A percentile compares a stretch with the other conserved stretches of the same genome.
phyloP scores from a whole-genome alignment of 1,284 basidiomycete genomes.

The Serendipita sp. region DNA sequence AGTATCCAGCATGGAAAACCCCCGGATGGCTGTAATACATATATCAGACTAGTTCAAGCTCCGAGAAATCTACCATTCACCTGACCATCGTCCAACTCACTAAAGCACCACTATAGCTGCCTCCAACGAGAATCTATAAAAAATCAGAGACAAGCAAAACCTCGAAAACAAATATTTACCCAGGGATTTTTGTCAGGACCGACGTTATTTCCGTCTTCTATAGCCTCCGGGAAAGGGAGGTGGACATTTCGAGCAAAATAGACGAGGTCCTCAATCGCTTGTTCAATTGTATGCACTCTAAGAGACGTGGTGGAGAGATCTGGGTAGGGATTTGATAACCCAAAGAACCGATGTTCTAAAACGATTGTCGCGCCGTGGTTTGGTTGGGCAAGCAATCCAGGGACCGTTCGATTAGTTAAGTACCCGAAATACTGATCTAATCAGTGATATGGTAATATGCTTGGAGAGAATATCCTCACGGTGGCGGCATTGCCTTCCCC shows the following conservation, averaged over 20 bases:
- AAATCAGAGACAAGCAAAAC: not conserved
- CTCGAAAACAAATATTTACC: constrained; percentile 17
- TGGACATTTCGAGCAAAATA: constrained; percentile 55
- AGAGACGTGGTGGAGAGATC: constrained; percentile 48
- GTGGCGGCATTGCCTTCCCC: constrained; percentile 34
- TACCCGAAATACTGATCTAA: constrained; percentile 11
- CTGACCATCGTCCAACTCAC: constrained; percentile 59
- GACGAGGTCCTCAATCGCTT: constrained; percentile 54
- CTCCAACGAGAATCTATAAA: constrained; percentile 39
- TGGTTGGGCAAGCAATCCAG: constrained; percentile 50
- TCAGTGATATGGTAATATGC: constrained; percentile 4
- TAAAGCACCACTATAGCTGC: constrained; percentile 49
- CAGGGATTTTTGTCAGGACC: constrained; percentile 47
- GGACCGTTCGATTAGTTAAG: constrained; percentile 13
- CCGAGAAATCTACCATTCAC: constrained; percentile 24
- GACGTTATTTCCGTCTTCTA: constrained; percentile 31
- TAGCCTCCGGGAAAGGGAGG: constrained; percentile 48
- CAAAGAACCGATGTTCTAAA: constrained; percentile 43
- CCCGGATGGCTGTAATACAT: constrained; percentile 37
- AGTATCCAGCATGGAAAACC: constrained; percentile 52
- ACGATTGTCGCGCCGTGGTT: constrained; percentile 47
- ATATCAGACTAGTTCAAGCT: constrained; percentile 4
- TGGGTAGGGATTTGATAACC: constrained; percentile 40
- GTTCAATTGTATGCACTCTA: constrained; percentile 47
- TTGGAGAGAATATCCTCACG: constrained; percentile 10